phyloP scores from a whole-genome alignment of 2,329 filamentous ascomycete species.

The Dactylellina drechsleri region DNA sequence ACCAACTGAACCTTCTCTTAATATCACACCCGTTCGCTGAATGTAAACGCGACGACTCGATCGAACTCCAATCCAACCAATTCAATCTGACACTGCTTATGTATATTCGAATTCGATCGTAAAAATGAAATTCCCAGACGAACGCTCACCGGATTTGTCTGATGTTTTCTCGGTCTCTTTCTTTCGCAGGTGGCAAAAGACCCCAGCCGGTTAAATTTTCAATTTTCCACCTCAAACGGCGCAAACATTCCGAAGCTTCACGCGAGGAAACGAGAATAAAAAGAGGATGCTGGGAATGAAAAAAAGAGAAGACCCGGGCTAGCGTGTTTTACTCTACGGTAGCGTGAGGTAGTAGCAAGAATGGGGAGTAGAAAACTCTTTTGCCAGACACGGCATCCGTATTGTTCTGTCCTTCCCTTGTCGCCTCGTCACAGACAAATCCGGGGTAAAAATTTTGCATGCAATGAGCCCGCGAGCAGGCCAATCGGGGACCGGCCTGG shows the following conservation, averaged over 20 bases:
- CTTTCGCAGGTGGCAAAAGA: not conserved
- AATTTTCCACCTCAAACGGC: slow-evolving; percentile 10
- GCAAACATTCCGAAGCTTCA: slow-evolving; percentile 10
- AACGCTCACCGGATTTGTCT: too few relatives aligned
- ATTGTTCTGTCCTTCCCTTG: not conserved
- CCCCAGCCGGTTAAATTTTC: not conserved
- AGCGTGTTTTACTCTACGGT: not conserved
- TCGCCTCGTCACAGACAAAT: slow-evolving; percentile 9
- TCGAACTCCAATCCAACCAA: too few relatives aligned
- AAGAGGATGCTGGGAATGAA: not conserved
- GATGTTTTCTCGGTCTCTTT: too few relatives aligned
- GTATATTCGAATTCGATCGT: too few relatives aligned
- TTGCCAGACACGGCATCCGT: too few relatives aligned
- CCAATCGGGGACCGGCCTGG: not conserved
- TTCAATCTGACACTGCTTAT: too few relatives aligned
- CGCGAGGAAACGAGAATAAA: not conserved
- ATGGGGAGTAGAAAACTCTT: slow-evolving; percentile 7
- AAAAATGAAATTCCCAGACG: too few relatives aligned
- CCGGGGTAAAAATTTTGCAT: slow-evolving; percentile 16
- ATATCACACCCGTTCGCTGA: too few relatives aligned
- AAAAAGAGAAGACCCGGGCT: too few relatives aligned
- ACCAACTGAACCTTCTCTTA: too few relatives aligned
- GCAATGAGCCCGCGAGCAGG: not conserved
- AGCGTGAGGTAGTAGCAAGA: not conserved
- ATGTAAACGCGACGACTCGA: too few relatives aligned